Conservation (phyloP, 805 yeast genomes). For the Nakazawaea molendinolei region DNA sequence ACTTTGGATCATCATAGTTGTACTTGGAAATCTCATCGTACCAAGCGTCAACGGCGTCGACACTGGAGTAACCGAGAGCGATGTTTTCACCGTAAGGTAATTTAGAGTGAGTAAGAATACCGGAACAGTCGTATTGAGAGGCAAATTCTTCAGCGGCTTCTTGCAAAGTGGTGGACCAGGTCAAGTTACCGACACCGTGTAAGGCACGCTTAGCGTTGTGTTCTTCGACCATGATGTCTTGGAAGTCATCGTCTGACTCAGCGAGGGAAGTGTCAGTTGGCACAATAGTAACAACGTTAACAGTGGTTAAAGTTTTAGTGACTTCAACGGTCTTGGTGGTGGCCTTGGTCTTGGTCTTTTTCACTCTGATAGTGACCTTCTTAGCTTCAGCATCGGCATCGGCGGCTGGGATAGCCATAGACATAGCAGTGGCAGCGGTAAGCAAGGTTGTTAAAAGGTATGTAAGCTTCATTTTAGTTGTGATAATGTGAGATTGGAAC, state of each 20-base stretch:
- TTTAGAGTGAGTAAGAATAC: slow-evolving; percentile 53
- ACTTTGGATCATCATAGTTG: slow-evolving; percentile 45
- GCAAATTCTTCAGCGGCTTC: slow-evolving; percentile 55
- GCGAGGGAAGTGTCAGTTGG: slow-evolving; percentile 16
- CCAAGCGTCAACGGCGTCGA: slow-evolving; percentile 62
- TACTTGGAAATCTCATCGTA: slow-evolving; percentile 56
- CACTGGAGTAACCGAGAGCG: slow-evolving; percentile 56
- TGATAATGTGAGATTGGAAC: too few relatives aligned
- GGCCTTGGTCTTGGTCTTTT: slow-evolving; percentile 9
- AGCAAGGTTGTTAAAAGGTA: neutral
- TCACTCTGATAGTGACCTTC: slow-evolving; percentile 3
- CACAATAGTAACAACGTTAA: slow-evolving; percentile 17
- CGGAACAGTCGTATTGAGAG: slow-evolving; percentile 44
- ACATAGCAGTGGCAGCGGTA: slow-evolving; percentile 17
- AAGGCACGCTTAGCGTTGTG: slow-evolving; percentile 56
- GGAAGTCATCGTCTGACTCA: slow-evolving; percentile 24
- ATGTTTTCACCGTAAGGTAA: slow-evolving; percentile 72
- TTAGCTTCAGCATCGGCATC: slow-evolving; percentile 17
- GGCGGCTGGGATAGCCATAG: slow-evolving; percentile 19
- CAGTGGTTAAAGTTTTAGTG: slow-evolving; percentile 15
- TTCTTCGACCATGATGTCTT: slow-evolving; percentile 39
- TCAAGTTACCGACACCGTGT: slow-evolving; percentile 43
- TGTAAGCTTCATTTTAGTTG: neutral
- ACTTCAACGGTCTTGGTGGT: slow-evolving; percentile 13
- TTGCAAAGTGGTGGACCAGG: slow-evolving; percentile 52